Base-by-base conservation (phyloP, 805 yeast species). In the Metschnikowia cubensis region DNA sequence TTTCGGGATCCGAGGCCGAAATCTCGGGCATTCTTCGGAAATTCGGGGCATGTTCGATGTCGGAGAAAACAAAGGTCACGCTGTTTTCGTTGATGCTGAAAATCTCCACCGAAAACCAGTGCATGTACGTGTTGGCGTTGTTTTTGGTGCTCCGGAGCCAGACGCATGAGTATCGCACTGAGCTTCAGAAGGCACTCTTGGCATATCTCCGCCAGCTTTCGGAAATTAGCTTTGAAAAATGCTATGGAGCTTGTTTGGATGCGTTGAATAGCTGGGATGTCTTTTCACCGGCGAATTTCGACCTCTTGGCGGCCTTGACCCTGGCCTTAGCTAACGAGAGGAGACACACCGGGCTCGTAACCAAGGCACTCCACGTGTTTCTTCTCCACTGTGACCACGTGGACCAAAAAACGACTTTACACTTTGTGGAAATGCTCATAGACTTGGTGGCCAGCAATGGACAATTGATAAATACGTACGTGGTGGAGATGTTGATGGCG, bases 401-500 rank as follows among this genome's bases (percentile, higher is more conserved):
- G 32, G 47, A 53, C 35, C 31, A 48, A 18, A 49, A 44, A 11
- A 34, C 61, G 0, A 41, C 54, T 1, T 10, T 49, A 6, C 18
- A 42, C 1, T 47, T 67, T 15, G 45, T 67, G 36, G 22, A 20
- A 2, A 46, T 59, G 2, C 33, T 85, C 22, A 80, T 74, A 51
- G 47, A 58, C 0, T 51, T 79, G 7, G 63, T 85, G 15, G 65
- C 77, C 8, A 79, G 79, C 6, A 75, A 77, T 48, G 57, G 78
- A 0, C 81, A 87, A 85, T 55, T 79, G 1, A 73, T 88, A 44
- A 70, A 80, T 3, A 96, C 89, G 62, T 85, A 84, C 60, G 63
- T 81, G 0, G 67, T 84, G 17, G 96, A 89, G 63, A 59, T 76
- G 33, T 62, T 80, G 0, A 56, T 87, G 11, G 67, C 76, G 3